phyloP scores from a whole-genome alignment of 164 flowering plant genomes.

The Umbellularia californica region DNA sequence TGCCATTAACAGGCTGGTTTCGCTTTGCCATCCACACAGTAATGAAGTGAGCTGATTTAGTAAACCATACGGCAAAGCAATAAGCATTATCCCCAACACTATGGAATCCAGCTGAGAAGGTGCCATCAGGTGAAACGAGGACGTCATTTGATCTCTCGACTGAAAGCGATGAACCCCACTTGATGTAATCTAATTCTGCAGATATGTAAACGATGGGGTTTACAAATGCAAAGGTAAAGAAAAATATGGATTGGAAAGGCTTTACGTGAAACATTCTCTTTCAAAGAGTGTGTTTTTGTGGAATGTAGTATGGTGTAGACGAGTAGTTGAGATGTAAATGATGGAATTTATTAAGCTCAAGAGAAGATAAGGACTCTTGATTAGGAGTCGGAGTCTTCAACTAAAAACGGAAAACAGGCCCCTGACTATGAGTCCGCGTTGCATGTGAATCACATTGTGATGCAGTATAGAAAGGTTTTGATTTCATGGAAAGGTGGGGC shows the following conservation, averaged over 20 bases:
- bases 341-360: too few species aligned
- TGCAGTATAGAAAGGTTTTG: too few species aligned
- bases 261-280: background rate
- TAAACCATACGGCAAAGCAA: conserved; percentile 23
- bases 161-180: conserved; percentile 11
- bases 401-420: too few species aligned
- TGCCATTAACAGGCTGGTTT: conserved; percentile 21
- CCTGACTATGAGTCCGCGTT: too few species aligned
- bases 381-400: too few species aligned
- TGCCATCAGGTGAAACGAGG: conserved; percentile 14
- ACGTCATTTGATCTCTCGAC: conserved; percentile 10
- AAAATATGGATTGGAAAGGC: background rate
- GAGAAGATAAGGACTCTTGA: too few species aligned
- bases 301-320: too few species aligned
- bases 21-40: conserved; percentile 24
- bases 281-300: background rate
- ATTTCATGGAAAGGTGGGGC: too few species aligned
- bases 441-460: too few species aligned
- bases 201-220: background rate
- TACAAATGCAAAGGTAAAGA: background rate
- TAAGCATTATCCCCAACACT: conserved; percentile 15
- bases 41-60: background rate
- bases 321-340: too few species aligned
- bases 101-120: conserved; percentile 19
- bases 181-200: background rate